Conservation (phyloP, 805 yeast species). For the Candida hungchunana region DNA sequence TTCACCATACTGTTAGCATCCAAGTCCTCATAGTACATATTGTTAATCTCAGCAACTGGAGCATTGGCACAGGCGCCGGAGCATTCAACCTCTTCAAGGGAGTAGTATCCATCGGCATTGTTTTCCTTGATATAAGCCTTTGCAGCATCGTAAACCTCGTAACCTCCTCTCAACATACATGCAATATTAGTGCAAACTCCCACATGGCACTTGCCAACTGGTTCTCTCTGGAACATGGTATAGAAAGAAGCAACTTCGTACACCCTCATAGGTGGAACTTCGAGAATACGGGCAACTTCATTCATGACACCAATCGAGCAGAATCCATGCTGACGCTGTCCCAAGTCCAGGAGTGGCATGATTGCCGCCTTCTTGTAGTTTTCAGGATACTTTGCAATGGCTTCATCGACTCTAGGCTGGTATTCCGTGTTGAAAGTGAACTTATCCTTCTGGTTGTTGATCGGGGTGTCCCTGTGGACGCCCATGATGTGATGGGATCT, state of each 20-base stretch:
- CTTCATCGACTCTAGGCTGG: constrained; percentile 60
- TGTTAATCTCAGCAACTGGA: constrained; percentile 83
- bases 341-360: constrained; percentile 83
- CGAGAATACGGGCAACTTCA: constrained; percentile 77
- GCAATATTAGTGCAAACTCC: constrained; percentile 91
- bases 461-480: constrained; percentile 70
- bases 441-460: constrained; percentile 62
- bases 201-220: constrained; percentile 79
- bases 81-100: constrained; percentile 85
- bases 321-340: constrained; percentile 84
- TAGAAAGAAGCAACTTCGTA: constrained; percentile 90
- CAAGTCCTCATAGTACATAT: constrained; percentile 79
- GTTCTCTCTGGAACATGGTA: constrained; percentile 84
- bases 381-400: constrained; percentile 76
- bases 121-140: constrained; percentile 61
- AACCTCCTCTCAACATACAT: constrained; percentile 80
- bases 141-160: constrained; percentile 70
- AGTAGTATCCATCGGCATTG: constrained; percentile 68
- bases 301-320: constrained; percentile 86
- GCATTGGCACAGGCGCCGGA: constrained; percentile 91
- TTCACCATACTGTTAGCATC: constrained; percentile 60
- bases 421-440: constrained; percentile 72
- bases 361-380: constrained; percentile 85
- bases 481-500: constrained; percentile 23
- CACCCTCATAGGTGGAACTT: constrained; percentile 92